Base-by-base conservation (phyloP, 352 stramenopile genomes). In the Globisporangium nagaii region DNA sequence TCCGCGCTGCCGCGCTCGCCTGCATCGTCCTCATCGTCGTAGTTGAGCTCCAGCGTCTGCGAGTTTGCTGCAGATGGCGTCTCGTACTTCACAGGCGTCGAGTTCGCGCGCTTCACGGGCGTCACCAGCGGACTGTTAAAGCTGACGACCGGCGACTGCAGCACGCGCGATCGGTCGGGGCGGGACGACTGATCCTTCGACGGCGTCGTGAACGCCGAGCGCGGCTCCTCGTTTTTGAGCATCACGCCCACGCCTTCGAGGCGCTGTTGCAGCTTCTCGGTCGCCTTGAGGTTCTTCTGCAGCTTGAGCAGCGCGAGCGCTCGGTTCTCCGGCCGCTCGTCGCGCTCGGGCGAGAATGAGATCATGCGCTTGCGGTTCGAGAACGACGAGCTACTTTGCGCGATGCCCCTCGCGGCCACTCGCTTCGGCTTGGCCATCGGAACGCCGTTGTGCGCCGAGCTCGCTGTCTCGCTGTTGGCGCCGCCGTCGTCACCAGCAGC, bases 281-380 rank as follows among this genome's bases (percentile, higher is more conserved):
- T 86, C 3, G 72, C 75, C 56, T 86, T 86, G 25, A 90, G 53
- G 50, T 90, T 90, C 45, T 80, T 84, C 55, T 86, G 64, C n/a
- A 81, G 53, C 55, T 85, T 83, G 43, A 71, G 73, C 12, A 78
- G 62, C 43, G 73, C 76, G 25, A 82, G 54, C 6, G 60, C 76
- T 60, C 64, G 49, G 51, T 87, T 86, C 61, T 82, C 73, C 0
- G 68, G 66, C 0, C 70, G 75, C 25, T 81, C 73, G 8, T 66
- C 64, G n/a, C 76, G 74, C 51, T 87, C 76, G 2, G 79, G 79
- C 0, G 79, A 90, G 59, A 88, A 90, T 5, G 79, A 90, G 39
- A 90, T 90, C 79, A 90, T 90, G 43, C 79, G 79, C 57, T 90
- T 90, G 43, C 79, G 68, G 24, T 70, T 79, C 4, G 74, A 80